Evolutionary conservation across 495 filamentous ascomycete species (phyloP).

Genomic region (Talaromyces borbonicus): DNA sequence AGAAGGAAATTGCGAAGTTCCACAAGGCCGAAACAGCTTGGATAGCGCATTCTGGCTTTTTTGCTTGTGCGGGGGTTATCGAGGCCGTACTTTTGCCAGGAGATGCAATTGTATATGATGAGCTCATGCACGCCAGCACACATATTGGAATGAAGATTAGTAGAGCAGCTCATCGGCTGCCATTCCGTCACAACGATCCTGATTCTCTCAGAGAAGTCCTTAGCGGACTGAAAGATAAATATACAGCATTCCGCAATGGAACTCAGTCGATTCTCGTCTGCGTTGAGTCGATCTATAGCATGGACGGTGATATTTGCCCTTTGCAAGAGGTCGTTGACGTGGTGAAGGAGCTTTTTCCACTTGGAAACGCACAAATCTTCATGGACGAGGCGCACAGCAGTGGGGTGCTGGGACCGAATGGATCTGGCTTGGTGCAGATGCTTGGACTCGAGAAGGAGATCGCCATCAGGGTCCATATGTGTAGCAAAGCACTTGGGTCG

Average conservation of each 20-base stretch:
- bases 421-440: slow-evolving; percentile 55
- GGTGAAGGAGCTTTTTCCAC: slow-evolving; percentile 46
- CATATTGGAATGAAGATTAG: slow-evolving; percentile 66
- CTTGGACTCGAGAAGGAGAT: slow-evolving; percentile 54
- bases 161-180: slow-evolving; percentile 34
- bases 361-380: slow-evolving; percentile 53
- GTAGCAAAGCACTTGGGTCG: slow-evolving; percentile 68
- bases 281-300: slow-evolving; percentile 67
- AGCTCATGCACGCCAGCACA: slow-evolving; percentile 64
- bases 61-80: slow-evolving; percentile 65
- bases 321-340: slow-evolving; percentile 46
- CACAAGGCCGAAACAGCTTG: slow-evolving; percentile 51
- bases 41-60: slow-evolving; percentile 67
- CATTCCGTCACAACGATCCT: slow-evolving; percentile 55
- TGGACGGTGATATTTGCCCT: slow-evolving; percentile 70
- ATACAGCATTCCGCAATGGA: slow-evolving; percentile 21
- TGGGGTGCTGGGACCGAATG: slow-evolving; percentile 52
- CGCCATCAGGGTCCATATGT: slow-evolving; percentile 62
- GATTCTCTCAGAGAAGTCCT: slow-evolving; percentile 27
- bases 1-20: slow-evolving; percentile 52
- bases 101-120: slow-evolving; percentile 65
- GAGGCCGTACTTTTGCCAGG: slow-evolving; percentile 54
- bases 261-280: slow-evolving; percentile 48
- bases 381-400: slow-evolving; percentile 74
- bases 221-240: slow-evolving; percentile 20